Evolutionary conservation across 495 filamentous ascomycete genomes (phyloP), one percentile per base, ranked within the genome.

Genomic region (Aspergillus sclerotiicarbonarius): DNA sequence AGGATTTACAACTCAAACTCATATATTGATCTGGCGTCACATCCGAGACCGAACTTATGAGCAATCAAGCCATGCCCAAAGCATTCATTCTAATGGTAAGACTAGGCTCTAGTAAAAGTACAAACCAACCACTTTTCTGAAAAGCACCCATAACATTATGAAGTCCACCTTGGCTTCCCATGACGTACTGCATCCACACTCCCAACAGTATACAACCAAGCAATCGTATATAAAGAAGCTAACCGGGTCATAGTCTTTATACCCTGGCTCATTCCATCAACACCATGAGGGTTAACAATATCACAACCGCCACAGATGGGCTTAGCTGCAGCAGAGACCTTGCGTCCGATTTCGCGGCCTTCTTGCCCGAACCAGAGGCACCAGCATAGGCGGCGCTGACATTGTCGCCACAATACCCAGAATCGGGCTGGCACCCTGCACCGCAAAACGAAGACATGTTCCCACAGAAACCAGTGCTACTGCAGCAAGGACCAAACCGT

Each of bases 371-470:
- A 41, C 44, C 33, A 19, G 48, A 44, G 5, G 21, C 20, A 18
- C 44, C 54, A 41, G 53, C 30, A 7, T 30, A 51, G 3, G 41
- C 21, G 6, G 30, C 51, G 7, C 45, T 30, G n/a, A 45, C 29
- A 5, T 54, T 51, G 53, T n/a, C 41, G 10, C 70, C 55, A 56
- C 83, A 85, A 50, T 70, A 73, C 6, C 83, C 82, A 52, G 77
- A 78, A 21, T 72, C 68, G 9, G 73, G 60, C 25, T 77, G 73
- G 53, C 83, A 87, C 8, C 75, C 80, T 1, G 56, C 57, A 21
- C 77, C 78, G 61, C 83, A 86, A 62, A 82, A 75, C 21, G 71
- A 67, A 8, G 70, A 73, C 0, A 76, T 76, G 49, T 75, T 76
- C 8, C 82, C 82, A 66, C 81, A 85, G 51, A 64, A 71, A 30